Evolutionary conservation across 2,329 filamentous ascomycete species (phyloP).

Genomic region (Plenodomus tracheiphilus): DNA sequence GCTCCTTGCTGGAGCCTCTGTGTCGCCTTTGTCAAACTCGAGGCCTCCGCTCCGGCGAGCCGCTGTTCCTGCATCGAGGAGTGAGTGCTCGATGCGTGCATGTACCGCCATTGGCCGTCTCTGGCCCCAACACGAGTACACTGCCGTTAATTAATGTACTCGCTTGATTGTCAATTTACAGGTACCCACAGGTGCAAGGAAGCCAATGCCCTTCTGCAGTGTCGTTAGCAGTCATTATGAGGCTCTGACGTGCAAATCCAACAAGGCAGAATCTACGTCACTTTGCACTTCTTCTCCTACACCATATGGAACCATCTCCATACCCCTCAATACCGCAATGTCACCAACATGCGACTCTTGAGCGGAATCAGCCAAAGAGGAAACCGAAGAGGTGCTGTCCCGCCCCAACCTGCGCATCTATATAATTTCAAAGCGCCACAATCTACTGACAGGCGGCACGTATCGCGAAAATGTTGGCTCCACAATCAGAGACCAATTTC

Average conservation of each 20-base stretch:
- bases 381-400: neutral
- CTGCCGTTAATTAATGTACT: conserved; percentile 9
- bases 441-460: neutral
- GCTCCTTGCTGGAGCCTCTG: conserved; percentile 9
- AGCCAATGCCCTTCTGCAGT: neutral
- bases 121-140: conserved; percentile 27
- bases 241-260: neutral
- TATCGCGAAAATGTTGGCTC: neutral
- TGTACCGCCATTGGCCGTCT: conserved; percentile 17
- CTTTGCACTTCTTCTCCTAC: neutral
- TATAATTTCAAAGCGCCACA: neutral
- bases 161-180: conserved; percentile 23
- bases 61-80: conserved; percentile 29
- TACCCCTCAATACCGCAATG: neutral
- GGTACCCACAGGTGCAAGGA: neutral
- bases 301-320: too few species aligned
- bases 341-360: neutral
- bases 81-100: conserved; percentile 27
- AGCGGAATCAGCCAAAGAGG: neutral
- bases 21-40: conserved; percentile 12
- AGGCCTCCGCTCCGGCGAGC: conserved; percentile 9
- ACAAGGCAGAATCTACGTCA: neutral
- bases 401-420: neutral
- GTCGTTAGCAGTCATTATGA: neutral
- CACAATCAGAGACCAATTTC: neutral